Evolutionary conservation across 768 basidiomycete species (phyloP).

Genomic region (Suillus clintonianus): DNA sequence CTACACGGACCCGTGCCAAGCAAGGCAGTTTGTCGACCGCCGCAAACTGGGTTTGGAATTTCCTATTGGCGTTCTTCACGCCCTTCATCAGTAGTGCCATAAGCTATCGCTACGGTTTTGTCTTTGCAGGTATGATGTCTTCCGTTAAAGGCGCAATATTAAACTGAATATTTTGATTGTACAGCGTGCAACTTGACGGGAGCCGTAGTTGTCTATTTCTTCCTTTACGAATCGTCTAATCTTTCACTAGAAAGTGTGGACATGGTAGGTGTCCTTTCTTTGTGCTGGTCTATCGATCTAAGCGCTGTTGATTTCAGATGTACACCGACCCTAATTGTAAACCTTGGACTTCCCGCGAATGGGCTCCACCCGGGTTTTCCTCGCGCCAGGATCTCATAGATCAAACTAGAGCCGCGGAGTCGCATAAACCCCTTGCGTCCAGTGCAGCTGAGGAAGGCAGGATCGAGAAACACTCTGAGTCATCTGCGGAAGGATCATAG

Average conservation of each 20-base stretch:
- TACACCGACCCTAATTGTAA: constrained; percentile 64
- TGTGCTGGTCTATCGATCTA: constrained; percentile 1
- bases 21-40: constrained; percentile 69
- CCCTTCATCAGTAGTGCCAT: constrained; percentile 66
- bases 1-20: constrained; percentile 69
- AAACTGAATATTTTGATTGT: background rate
- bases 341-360: constrained; percentile 63
- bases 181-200: constrained; percentile 59
- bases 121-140: constrained; percentile 56
- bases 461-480: constrained; percentile 19
- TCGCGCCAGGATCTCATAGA: constrained; percentile 48
- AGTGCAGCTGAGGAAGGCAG: constrained; percentile 25
- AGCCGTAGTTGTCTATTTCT: constrained; percentile 64
- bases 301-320: constrained; percentile 41
- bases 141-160: background rate
- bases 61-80: constrained; percentile 78
- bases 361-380: constrained; percentile 60
- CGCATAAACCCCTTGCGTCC: constrained; percentile 31
- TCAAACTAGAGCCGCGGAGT: constrained; percentile 43
- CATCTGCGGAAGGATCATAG: background rate
- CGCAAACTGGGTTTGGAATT: constrained; percentile 71
- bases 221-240: constrained; percentile 74
- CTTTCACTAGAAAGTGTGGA: constrained; percentile 69
- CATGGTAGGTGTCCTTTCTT: constrained; percentile 35
- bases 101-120: constrained; percentile 63